phyloP scores from a whole-genome alignment of 305 asterid species.

The Fraxinus paxiana region DNA sequence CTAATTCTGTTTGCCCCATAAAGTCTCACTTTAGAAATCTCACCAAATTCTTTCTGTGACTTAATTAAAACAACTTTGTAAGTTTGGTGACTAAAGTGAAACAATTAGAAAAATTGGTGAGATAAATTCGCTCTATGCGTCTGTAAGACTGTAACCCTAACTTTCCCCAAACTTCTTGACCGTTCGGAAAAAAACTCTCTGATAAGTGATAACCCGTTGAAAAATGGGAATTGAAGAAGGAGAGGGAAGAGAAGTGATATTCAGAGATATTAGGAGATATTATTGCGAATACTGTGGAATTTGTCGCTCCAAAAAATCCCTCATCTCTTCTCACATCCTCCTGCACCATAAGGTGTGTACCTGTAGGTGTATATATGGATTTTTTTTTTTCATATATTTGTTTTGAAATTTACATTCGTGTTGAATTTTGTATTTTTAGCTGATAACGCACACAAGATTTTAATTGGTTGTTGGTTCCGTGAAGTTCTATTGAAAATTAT shows the following conservation, averaged over 20 bases:
- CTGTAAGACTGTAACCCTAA: not conserved
- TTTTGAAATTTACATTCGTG: not conserved
- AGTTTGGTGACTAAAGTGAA: not conserved
- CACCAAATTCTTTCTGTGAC: too few relatives aligned
- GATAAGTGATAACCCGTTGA: too few relatives aligned
- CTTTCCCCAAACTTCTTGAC: not conserved
- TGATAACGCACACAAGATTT: not conserved
- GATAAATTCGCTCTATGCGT: not conserved
- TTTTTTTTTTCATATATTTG: too few relatives aligned
- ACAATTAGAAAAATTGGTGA: too few relatives aligned
- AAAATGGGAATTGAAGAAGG: not conserved
- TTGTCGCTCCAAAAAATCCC: constrained; percentile 73
- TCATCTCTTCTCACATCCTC: constrained; percentile 59
- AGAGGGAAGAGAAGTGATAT: constrained; percentile 28
- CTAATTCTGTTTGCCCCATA: too few relatives aligned
- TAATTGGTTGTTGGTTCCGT: not conserved
- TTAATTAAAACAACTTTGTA: too few relatives aligned
- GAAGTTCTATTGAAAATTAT: not conserved
- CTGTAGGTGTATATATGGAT: not conserved
- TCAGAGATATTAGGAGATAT: constrained; percentile 70
- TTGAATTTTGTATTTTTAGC: not conserved
- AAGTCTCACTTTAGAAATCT: too few relatives aligned
- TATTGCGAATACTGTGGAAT: constrained; percentile 78
- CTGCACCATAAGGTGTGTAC: constrained; percentile 50
- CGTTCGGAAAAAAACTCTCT: too few relatives aligned